phyloP scores from a whole-genome alignment of 768 basidiomycete species.

The Tremella yokohamensis region DNA sequence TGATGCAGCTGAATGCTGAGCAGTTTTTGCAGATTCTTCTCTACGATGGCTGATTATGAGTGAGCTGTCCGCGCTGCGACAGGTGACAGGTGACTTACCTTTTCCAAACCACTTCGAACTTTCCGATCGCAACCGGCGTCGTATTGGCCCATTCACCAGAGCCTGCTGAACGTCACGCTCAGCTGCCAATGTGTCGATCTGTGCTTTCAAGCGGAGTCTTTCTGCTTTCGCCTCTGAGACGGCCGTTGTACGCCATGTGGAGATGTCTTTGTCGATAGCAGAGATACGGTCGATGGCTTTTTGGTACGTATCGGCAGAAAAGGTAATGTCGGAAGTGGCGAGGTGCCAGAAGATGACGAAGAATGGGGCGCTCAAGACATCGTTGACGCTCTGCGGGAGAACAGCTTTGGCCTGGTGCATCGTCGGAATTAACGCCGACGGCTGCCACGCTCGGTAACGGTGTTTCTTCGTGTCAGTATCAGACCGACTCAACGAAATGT shows the following conservation, averaged over 20 bases:
- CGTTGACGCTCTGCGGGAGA: slow-evolving; percentile 66
- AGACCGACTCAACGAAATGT: not conserved
- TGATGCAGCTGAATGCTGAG: slow-evolving; percentile 55
- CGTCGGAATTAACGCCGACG: slow-evolving; percentile 65
- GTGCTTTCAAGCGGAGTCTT: slow-evolving; percentile 25
- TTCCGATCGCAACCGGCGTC: slow-evolving; percentile 32
- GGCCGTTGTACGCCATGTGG: slow-evolving; percentile 22
- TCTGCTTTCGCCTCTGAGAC: slow-evolving; percentile 26
- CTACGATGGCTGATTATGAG: slow-evolving; percentile 18
- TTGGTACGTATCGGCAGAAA: slow-evolving; percentile 72
- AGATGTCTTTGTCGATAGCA: slow-evolving; percentile 30
- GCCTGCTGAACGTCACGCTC: slow-evolving; percentile 38
- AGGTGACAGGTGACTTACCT: slow-evolving; percentile 19
- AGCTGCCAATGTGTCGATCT: slow-evolving; percentile 26
- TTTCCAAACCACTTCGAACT: slow-evolving; percentile 44
- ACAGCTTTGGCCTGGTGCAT: slow-evolving; percentile 74
- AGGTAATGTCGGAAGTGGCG: slow-evolving; percentile 79
- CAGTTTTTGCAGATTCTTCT: slow-evolving; percentile 21
- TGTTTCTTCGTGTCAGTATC: not conserved
- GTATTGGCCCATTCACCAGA: slow-evolving; percentile 25
- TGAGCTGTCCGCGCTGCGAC: not conserved
- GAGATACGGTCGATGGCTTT: slow-evolving; percentile 61
- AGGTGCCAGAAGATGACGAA: slow-evolving; percentile 97
- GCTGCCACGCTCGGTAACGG: slow-evolving; percentile 56
- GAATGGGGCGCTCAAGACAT: slow-evolving; percentile 69